Base-by-base conservation (phyloP, 495 filamentous ascomycete genomes). In the Pseudotulostoma volvatum region DNA sequence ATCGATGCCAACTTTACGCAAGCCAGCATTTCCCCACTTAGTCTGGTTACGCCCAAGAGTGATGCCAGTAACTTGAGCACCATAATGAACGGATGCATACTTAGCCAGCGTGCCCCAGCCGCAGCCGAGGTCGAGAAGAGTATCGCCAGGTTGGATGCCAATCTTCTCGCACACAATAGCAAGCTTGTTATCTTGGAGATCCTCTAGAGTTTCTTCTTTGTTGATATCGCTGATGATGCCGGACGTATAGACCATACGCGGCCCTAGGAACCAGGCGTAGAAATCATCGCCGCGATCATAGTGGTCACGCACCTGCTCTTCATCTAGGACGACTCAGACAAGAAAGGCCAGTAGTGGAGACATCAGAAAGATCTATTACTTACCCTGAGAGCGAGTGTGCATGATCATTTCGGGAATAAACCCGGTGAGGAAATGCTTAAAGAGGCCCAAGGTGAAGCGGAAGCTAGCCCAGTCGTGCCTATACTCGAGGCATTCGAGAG, bases 201-300 rank as follows among this genome's bases (percentile, higher is more conserved):
- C 62, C 54, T 81, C 76, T 7, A 81, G 66, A 11, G 64, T 53
- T 50, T 81, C 76, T 51, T 81, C 76, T 38, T 60, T 61, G 56
- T 71, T 68, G 55, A 76, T 64, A 51, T 81, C 76, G 43, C 73
- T 67, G 42, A 81, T 74, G 21, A 81, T 65, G 50, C 76, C 76
- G 33, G 76, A 79, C 4, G 76, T 81, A 52, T 81, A 81, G 53
- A 81, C 73, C 76, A 81, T 81, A 43, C 76, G 75, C 14, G 75
- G 76, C 30, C 76, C 76, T 14, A 81, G 59, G 59, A 81, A 81
- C 75, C 76, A 81, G 54, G 70, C 72, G 55, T 81, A 81, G 61
- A 81, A 81, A 55, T 81, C 76, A 48, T 81, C 76, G 49, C 76
- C 76, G 33, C 76, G 73, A 61, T 81, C 76, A 48, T 81, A 81